Evolutionary conservation across 139 green algal genomes (phyloP).

Genomic region (Chlamydomonas eustigma): DNA sequence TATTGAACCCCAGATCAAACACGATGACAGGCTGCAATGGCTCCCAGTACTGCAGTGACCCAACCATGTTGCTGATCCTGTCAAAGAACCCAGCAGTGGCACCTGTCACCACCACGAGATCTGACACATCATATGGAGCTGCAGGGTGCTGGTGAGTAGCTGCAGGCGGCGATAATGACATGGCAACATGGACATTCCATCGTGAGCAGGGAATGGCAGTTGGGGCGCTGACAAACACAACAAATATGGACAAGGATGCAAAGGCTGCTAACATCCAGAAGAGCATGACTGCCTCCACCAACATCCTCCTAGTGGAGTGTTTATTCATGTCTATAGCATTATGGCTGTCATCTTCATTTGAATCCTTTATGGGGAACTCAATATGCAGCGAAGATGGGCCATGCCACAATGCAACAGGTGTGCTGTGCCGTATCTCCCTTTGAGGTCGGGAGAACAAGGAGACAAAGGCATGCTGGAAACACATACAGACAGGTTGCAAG

Average conservation of each 20-base stretch:
- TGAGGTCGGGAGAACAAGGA: too few relatives aligned
- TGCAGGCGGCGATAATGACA: background rate
- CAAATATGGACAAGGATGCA: background rate
- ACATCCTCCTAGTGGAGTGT: too few relatives aligned
- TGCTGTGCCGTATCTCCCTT: too few relatives aligned
- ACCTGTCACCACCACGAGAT: constrained; percentile 31
- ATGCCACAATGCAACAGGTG: too few relatives aligned
- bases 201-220: constrained; percentile 10
- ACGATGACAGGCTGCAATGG: constrained; percentile 20
- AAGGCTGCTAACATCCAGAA: background rate
- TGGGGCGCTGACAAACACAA: background rate
- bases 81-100: constrained; percentile 37
- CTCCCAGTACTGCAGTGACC: constrained; percentile 29
- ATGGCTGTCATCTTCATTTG: background rate
- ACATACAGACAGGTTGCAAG: too few relatives aligned
- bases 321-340: too few relatives aligned
- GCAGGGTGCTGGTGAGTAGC: constrained; percentile 14
- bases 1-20: constrained; percentile 42
- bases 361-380: background rate
- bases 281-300: background rate
- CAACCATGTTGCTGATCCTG: constrained; percentile 37
- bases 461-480: too few relatives aligned
- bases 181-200: constrained; percentile 8
- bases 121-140: constrained; percentile 19
- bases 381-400: background rate